Conservation (phyloP, 768 basidiomycete genomes). For the Suillus brevipes region DNA sequence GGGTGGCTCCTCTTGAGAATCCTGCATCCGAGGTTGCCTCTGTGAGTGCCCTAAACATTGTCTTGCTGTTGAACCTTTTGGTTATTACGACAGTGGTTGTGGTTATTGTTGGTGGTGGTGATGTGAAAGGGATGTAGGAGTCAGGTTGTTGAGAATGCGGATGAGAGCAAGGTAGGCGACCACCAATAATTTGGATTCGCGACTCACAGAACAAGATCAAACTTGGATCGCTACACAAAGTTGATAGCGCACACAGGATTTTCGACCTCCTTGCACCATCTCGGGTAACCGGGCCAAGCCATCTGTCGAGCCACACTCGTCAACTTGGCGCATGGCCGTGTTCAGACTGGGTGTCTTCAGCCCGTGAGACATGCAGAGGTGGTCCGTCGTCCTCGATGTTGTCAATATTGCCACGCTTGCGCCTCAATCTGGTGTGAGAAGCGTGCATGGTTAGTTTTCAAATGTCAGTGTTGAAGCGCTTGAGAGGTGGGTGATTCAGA, state of each 20-base stretch:
- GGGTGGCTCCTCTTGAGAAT: conserved; percentile 15
- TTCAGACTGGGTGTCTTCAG: conserved; percentile 53
- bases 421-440: conserved; percentile 44
- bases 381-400: conserved; percentile 50
- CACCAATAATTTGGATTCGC: conserved; percentile 61
- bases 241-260: conserved; percentile 49
- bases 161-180: conserved; percentile 52
- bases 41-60: conserved; percentile 53
- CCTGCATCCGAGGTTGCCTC: conserved; percentile 34
- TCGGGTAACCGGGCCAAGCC: conserved; percentile 39
- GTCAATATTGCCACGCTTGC: conserved; percentile 53
- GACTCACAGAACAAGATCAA: conserved; percentile 61
- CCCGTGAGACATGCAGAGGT: conserved; percentile 41
- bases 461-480: conserved; percentile 18
- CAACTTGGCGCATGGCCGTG: conserved; percentile 62
- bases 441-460: conserved; percentile 34
- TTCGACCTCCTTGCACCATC: conserved; percentile 62
- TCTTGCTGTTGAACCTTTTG: conserved; percentile 25
- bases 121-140: conserved; percentile 44
- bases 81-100: conserved; percentile 27
- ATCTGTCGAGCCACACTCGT: conserved; percentile 55
- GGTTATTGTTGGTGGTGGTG: conserved; percentile 35
- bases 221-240: conserved; percentile 25
- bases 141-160: conserved; percentile 44
- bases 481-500: conserved; percentile 22